phyloP scores from a whole-genome alignment of 257 asterid genomes.

The Gentiana macrophylla region DNA sequence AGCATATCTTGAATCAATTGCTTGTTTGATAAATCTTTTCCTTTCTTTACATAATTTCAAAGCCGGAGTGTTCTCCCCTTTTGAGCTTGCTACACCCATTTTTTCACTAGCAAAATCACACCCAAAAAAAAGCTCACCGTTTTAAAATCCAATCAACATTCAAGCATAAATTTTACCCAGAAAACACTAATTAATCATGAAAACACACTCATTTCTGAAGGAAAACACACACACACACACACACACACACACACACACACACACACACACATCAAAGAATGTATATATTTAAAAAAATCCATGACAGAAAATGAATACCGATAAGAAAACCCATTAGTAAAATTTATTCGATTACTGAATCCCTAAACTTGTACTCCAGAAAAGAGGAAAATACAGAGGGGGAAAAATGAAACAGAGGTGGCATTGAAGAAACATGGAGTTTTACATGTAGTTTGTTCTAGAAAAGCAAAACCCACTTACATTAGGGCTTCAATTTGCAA shows the following conservation, averaged over 20 bases:
- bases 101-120: slow-evolving; percentile 9
- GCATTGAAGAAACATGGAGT: slow-evolving; percentile 1
- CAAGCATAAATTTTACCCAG: neutral
- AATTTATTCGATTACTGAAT: slow-evolving; percentile 1
- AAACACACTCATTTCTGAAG: too few relatives aligned
- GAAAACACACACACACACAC: too few relatives aligned
- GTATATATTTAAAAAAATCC: neutral
- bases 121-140: slow-evolving; percentile 11
- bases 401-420: slow-evolving; percentile 1
- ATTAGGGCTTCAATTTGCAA: slow-evolving; percentile 6
- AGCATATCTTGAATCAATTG: slow-evolving; percentile 79
- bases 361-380: slow-evolving; percentile 11
- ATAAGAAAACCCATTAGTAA: slow-evolving; percentile 2
- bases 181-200: neutral
- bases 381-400: slow-evolving; percentile 12
- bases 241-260: too few relatives aligned
- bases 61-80: slow-evolving; percentile 65
- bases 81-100: slow-evolving; percentile 76
- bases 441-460: neutral
- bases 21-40: slow-evolving; percentile 71
- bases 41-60: slow-evolving; percentile 75
- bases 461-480: slow-evolving; percentile 14
- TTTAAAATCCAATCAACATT: slow-evolving; percentile 10
- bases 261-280: neutral
- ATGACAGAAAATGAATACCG: neutral